Evolutionary conservation across 2,329 filamentous ascomycete genomes (phyloP), one percentile per base, ranked within the genome.

Genomic region (Rhinocladiella mackenziei): DNA sequence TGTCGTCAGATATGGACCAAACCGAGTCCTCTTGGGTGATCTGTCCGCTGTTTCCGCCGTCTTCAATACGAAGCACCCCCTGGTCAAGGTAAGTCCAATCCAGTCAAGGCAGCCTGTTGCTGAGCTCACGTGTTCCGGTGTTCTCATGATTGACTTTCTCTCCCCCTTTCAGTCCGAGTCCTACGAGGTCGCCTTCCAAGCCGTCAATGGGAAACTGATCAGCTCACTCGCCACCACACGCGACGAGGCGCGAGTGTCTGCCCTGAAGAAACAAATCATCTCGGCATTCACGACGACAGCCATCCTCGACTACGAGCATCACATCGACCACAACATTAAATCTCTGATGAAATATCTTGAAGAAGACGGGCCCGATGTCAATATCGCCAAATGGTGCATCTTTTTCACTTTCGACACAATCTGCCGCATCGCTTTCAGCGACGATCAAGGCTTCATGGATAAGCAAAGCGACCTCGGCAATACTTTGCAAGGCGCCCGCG

Each of bases 401-500:
- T 88, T 81, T 60, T 89, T 84, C 53, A 85, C 86, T 0, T 88
- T 89, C 57, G 85, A 89, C 58, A 84, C 88, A 9, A 86, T 48
- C 10, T 29, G 25, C 19, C 26, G 29, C 14, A 26, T 48, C 8
- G 34, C 45, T 10, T 48, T 48, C 65, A 80, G 77, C 62, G 86
- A 86, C 60, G 73, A 81, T 0, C 74, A 87, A 43, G 85, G 85
- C 0, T 89, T 89, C 53, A 66, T 89, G 1, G 83, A 89, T 62
- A 74, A 76, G 58, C 81, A 86, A 38, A 74, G 80, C 58, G 85
- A 89, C 50, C 78, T 89, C 5, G 83, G 87, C 17, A 33, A 33
- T 7, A 38, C 43, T 11, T 23, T 48, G 11, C 31, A 19, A 8
- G 39, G 26, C 17, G 38, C 49, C n/a, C 18, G 39, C n/a, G 30